These are phyloP conservation scores for Candida sp. DNA, from an alignment of 1,139 yeast species.

Conservation along the genomic window DNA sequence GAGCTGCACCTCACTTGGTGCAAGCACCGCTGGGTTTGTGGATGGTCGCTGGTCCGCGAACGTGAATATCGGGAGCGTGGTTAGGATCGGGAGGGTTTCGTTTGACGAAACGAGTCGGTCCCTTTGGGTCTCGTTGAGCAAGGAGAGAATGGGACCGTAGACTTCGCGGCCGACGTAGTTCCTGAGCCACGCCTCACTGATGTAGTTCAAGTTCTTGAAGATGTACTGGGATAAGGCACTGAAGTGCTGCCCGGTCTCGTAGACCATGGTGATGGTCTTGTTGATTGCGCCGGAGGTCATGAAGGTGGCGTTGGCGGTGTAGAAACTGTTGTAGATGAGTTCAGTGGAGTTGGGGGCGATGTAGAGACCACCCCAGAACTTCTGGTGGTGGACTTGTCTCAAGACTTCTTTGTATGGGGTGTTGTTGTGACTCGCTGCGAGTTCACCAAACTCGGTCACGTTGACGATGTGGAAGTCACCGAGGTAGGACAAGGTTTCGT, in stretches of 20 bases:
- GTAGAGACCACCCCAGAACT: slow-evolving; percentile 59
- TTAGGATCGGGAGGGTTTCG: slow-evolving; percentile 21
- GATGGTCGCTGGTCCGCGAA: slow-evolving; percentile 26
- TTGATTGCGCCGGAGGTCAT: slow-evolving; percentile 15
- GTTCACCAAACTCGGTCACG: slow-evolving; percentile 27
- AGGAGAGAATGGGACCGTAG: slow-evolving; percentile 23
- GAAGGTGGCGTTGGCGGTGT: slow-evolving; percentile 22
- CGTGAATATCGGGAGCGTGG: slow-evolving; percentile 25
- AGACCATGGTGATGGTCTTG: slow-evolving; percentile 36
- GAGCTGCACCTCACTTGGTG: slow-evolving; percentile 39
- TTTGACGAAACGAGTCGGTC: slow-evolving; percentile 18
- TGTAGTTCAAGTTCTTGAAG: slow-evolving; percentile 34
- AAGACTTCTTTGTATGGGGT: slow-evolving; percentile 36
- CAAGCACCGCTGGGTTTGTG: slow-evolving; percentile 25
- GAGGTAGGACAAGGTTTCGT: slow-evolving; percentile 18
- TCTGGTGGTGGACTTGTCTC: slow-evolving; percentile 47
- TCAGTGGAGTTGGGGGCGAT: slow-evolving; percentile 49
- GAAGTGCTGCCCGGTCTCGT: slow-evolving; percentile 60
- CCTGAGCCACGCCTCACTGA: slow-evolving; percentile 30
- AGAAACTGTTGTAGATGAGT: slow-evolving; percentile 34
- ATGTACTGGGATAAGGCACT: slow-evolving; percentile 45
- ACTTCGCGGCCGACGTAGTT: slow-evolving; percentile 23
- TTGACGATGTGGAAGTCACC: slow-evolving; percentile 47
- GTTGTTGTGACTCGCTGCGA: slow-evolving; percentile 35
- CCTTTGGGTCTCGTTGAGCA: slow-evolving; percentile 16